Evolutionary conservation across 2,329 filamentous ascomycete genomes (phyloP).

Genomic region (Colletotrichum tabaci): DNA sequence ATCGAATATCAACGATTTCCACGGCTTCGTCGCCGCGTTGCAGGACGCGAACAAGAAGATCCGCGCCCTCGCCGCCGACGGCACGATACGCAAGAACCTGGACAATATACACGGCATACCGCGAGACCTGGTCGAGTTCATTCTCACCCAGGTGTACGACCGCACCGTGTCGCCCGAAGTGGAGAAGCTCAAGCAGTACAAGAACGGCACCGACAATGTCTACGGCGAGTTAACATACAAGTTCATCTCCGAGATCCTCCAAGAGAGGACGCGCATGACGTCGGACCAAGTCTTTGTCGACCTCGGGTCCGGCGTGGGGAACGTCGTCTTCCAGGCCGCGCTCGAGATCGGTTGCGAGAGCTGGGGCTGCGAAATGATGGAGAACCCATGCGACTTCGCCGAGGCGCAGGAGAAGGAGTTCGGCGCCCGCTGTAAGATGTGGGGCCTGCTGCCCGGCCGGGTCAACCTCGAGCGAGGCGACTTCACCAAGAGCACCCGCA

Average conservation of each 20-base stretch:
- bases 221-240: conserved; percentile 93
- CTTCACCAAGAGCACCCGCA: conserved; percentile 81
- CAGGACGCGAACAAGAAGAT: conserved; percentile 84
- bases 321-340: conserved; percentile 94
- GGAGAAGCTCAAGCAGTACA: conserved; percentile 85
- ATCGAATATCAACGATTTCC: conserved; percentile 73
- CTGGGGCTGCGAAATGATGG: conserved; percentile 98
- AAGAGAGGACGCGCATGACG: conserved; percentile 80
- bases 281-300: conserved; percentile 93
- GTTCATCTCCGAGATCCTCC: conserved; percentile 87
- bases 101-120: conserved; percentile 78
- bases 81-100: conserved; percentile 80
- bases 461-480: conserved; percentile 88
- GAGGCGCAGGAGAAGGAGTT: conserved; percentile 88
- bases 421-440: conserved; percentile 85
- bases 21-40: conserved; percentile 81
- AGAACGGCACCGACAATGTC: conserved; percentile 92
- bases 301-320: conserved; percentile 94
- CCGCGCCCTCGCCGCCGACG: conserved; percentile 75
- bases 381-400: conserved; percentile 87
- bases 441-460: conserved; percentile 86
- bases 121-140: conserved; percentile 81
- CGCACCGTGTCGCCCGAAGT: conserved; percentile 93
- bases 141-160: conserved; percentile 90
- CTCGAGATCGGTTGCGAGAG: conserved; percentile 94